Evolutionary conservation across 2,329 filamentous ascomycete species (phyloP).

Genomic region (Trichoderma pleuroti): DNA sequence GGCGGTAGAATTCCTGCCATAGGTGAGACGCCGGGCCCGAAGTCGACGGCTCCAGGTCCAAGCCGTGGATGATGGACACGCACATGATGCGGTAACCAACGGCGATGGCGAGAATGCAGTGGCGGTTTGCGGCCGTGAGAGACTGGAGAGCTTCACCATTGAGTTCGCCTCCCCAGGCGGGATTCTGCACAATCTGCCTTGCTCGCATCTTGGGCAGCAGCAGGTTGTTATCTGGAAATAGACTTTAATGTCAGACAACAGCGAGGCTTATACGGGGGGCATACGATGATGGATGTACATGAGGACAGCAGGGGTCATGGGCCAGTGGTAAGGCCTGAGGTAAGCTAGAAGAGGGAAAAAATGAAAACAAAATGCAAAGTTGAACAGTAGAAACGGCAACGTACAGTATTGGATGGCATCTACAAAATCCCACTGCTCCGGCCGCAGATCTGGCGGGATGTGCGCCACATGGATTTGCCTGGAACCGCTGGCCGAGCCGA

Average conservation of each 20-base stretch:
- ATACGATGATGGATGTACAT: neutral
- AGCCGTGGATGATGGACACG: constrained; percentile 3
- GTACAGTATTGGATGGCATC: constrained; percentile 13
- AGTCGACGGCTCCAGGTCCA: neutral
- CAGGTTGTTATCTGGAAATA: neutral
- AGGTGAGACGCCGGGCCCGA: constrained; percentile 10
- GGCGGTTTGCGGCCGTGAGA: neutral
- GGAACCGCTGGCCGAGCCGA: neutral
- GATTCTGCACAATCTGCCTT: constrained; percentile 10
- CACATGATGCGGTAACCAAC: constrained; percentile 17
- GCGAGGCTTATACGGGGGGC: neutral
- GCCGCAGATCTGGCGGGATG: constrained; percentile 14
- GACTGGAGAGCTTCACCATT: neutral
- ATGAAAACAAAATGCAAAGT: neutral
- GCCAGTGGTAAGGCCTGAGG: neutral
- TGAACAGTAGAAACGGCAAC: neutral
- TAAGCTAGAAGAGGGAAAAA: neutral
- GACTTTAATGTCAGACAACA: neutral
- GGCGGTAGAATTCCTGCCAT: constrained; percentile 13
- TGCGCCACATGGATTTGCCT: neutral
- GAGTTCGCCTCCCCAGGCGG: neutral
- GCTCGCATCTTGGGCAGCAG: constrained; percentile 1
- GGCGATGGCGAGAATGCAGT: constrained; percentile 12
- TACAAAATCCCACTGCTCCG: constrained; percentile 13
- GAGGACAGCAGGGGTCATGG: neutral